A percentile compares a stretch with the other conserved stretches of the same genome.
Conservation (phyloP, 106 monocot species). For the Acanthochlamys bracteata region DNA sequence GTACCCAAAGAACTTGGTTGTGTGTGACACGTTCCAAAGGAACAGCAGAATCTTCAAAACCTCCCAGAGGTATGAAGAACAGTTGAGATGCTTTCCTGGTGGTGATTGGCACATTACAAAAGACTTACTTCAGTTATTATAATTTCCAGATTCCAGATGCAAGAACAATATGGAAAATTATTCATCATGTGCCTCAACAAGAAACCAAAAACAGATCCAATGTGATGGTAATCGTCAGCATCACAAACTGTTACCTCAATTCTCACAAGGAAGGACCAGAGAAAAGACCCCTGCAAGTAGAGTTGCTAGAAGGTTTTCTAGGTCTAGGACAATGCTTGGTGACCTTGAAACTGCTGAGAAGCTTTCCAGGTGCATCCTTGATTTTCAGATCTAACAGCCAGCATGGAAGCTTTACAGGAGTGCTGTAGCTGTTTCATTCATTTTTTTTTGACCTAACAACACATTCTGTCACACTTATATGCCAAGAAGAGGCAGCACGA, state of each 20-base stretch:
- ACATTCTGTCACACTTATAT: too few relatives aligned
- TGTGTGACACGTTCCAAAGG: slow-evolving; percentile 43
- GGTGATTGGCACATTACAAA: too few relatives aligned
- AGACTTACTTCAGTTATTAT: too few relatives aligned
- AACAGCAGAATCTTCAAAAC: slow-evolving; percentile 7
- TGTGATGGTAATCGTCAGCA: neutral
- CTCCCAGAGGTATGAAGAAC: slow-evolving; percentile 16
- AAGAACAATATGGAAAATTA: neutral
- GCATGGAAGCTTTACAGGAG: too few relatives aligned
- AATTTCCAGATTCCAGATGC: neutral
- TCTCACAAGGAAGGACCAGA: neutral
- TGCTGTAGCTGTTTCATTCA: too few relatives aligned
- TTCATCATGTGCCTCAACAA: neutral
- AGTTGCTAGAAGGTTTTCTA: neutral
- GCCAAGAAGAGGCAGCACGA: too few relatives aligned
- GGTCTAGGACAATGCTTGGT: neutral
- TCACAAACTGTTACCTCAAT: neutral
- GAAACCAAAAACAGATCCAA: neutral
- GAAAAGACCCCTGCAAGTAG: neutral
- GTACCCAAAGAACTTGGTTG: slow-evolving; percentile 40
- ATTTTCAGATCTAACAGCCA: slow-evolving; percentile 25
- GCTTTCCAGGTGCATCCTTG: slow-evolving; percentile 22
- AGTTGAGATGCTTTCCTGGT: neutral
- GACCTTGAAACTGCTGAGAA: slow-evolving; percentile 31
- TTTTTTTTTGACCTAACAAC: too few relatives aligned